Base-by-base conservation (phyloP, 169 alveolate species). In the Eimeria falciformis region DNA sequence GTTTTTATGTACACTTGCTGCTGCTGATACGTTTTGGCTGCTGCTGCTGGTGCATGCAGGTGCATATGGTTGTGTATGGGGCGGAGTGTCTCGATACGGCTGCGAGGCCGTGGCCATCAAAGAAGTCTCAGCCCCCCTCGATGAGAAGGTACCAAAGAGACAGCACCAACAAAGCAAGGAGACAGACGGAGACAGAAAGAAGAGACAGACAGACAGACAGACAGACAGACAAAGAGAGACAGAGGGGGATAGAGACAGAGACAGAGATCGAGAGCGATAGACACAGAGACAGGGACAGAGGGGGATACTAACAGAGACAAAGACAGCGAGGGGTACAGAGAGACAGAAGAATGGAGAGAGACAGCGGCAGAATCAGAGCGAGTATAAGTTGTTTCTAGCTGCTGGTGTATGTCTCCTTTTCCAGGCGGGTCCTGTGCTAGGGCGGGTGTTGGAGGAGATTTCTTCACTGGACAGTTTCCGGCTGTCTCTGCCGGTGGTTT, bases 11-110 rank as follows among this genome's bases (percentile, higher is more conserved):
- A 27, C 33, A 5, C 14, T 21, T 62, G 14, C 14, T 62, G 73
- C 5, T 21, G 9, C 33, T 62, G 73, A 5, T 5, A 27, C 73
- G 33, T 9, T 62, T 62, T 62, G 7, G 1, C 46, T 23, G 4
- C n/a, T 40, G 86, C 21, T 6, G 40, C 23, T 23, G 17, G 29
- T 17, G 6, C 46, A 23, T 46, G 40, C 66, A 79, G 89, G 89
- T 11, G 29, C 46, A 23, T 79, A 27, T 40, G 89, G 89, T 5
- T 25, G 89, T 27, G 89, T 79, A 50, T 79, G 75, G 89, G 23
- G 89, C 46, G 56, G 17, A 43, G 47, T 73, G 89, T 37, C 73
- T 3, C 29, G 46, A 6, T 33, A 5, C 17, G 89, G 29, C 14
- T 12, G 23, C 11, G 47, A 29, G 23, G 21, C 27, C 55, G 69